These are phyloP conservation scores for Neltuma alba DNA, from an alignment of 306 rosid genomes.

Conservation along the genomic window DNA sequence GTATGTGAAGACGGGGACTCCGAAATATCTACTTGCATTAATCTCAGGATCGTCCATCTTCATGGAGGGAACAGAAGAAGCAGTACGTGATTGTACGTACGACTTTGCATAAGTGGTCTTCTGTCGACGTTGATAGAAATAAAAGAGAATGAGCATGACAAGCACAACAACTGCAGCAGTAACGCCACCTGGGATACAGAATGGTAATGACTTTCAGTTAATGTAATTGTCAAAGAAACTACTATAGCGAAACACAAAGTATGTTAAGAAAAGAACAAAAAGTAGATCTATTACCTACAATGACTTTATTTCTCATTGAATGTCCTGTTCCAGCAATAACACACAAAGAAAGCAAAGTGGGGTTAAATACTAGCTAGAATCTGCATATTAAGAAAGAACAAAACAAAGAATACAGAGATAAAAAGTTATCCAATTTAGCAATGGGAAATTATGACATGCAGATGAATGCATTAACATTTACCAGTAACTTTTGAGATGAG, in stretches of 20 bases:
- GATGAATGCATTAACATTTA: constrained; percentile 47
- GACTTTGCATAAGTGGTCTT: constrained; percentile 39
- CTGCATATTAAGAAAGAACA: neutral
- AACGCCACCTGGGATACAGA: constrained; percentile 37
- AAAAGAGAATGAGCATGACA: neutral
- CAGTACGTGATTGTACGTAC: constrained; percentile 38
- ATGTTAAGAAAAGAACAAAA: neutral
- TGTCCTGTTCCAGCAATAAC: constrained; percentile 32
- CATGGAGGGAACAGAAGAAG: constrained; percentile 44
- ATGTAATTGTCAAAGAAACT: neutral
- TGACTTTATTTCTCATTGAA: neutral
- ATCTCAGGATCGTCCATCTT: constrained; percentile 46
- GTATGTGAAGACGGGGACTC: constrained; percentile 60
- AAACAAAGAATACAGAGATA: neutral
- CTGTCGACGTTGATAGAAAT: constrained; percentile 22
- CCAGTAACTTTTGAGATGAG: constrained; percentile 51
- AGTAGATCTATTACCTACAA: constrained; percentile 51
- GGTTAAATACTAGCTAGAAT: constrained; percentile 4
- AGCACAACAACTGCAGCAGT: constrained; percentile 5
- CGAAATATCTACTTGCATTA: constrained; percentile 48
- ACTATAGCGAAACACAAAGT: neutral
- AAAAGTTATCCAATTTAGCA: neutral
- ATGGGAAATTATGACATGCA: neutral
- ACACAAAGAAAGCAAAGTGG: constrained; percentile 18
- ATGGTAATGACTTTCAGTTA: constrained; percentile 7